A percentile compares a stretch with the other conserved stretches of the same genome.
phyloP scores from a whole-genome alignment of 2,329 filamentous ascomycete species.

The Ceratocystis papillata region DNA sequence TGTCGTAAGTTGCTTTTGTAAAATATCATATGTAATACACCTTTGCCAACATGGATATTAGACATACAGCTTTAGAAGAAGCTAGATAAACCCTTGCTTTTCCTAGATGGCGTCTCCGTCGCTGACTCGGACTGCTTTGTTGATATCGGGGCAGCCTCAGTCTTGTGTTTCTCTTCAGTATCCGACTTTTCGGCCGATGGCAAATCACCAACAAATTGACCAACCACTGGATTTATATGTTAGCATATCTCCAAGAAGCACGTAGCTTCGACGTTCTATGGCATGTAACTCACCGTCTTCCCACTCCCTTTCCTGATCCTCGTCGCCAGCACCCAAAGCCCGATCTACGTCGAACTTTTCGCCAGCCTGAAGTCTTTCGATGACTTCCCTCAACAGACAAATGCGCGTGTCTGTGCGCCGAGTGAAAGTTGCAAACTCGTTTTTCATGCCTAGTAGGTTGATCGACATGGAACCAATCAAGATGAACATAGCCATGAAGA shows the following conservation, averaged over 20 bases:
- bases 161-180: conserved; percentile 35
- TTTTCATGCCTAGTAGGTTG: conserved; percentile 72
- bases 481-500: conserved; percentile 70
- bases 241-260: conserved; percentile 19
- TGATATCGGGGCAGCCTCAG: conserved; percentile 26
- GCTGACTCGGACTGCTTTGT: conserved; percentile 23
- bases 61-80: conserved; percentile 38
- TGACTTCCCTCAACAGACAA: conserved; percentile 60
- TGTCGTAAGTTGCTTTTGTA: conserved; percentile 38
- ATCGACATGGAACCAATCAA: conserved; percentile 94
- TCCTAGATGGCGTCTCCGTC: conserved; percentile 25
- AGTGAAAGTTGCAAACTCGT: conserved; percentile 60
- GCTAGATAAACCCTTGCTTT: conserved; percentile 33
- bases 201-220: conserved; percentile 36
- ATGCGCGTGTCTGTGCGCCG: conserved; percentile 73
- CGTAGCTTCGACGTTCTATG: no score
- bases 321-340: conserved; percentile 66
- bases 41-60: conserved; percentile 19
- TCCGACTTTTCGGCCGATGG: conserved; percentile 36
- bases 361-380: conserved; percentile 57
- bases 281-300: conserved; percentile 54
- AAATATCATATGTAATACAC: conserved; percentile 18
- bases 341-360: conserved; percentile 79
- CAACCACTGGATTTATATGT: conserved; percentile 41
- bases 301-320: conserved; percentile 71